Conservation (phyloP, 257 asterid genomes). For the Cruciata laevipes region DNA sequence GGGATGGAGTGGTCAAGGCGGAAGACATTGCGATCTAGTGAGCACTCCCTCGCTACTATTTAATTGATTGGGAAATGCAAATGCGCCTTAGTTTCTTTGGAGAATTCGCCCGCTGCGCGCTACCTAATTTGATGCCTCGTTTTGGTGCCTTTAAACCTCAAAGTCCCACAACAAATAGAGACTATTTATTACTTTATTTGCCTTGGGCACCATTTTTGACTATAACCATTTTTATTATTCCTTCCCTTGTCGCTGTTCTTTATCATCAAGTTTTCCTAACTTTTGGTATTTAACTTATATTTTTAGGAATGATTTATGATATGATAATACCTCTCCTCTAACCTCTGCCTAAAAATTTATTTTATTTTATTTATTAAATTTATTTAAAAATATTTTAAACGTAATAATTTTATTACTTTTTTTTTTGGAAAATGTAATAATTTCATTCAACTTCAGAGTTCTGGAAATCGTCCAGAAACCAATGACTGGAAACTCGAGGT, state of each 20-base stretch:
- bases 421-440: no score
- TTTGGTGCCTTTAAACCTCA: not conserved
- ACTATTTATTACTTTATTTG: not conserved
- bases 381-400: no score
- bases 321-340: no score
- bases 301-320: no score
- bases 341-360: no score
- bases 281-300: no score
- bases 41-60: not conserved
- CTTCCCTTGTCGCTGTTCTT: not conserved
- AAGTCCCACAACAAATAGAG: not conserved
- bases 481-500: no score
- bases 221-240: not conserved
- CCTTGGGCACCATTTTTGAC: conserved; percentile 4
- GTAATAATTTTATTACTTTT: no score
- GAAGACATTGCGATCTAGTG: conserved; percentile 14
- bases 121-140: not conserved
- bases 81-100: not conserved
- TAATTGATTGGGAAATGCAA: not conserved
- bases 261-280: not conserved
- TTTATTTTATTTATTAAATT: no score
- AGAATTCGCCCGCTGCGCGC: not conserved
- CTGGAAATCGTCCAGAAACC: no score
- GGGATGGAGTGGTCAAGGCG: conserved; percentile 10
- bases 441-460: no score